These are phyloP conservation scores for Solanum paucissectum DNA, from an alignment of 257 asterid genomes.

Conservation along the genomic window DNA sequence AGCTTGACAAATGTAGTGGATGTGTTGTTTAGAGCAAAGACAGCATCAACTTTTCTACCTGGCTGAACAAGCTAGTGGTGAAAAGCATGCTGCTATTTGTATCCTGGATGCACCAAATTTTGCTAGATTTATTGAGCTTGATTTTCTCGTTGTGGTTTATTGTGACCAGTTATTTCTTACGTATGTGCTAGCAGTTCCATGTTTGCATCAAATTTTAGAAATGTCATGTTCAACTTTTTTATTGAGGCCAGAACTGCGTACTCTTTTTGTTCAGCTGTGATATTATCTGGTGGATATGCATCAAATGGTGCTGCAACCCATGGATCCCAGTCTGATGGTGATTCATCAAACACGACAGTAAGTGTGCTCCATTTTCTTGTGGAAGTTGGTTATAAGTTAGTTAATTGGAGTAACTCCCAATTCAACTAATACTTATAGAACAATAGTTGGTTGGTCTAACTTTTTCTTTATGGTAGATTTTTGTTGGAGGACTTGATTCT, in stretches of 20 bases:
- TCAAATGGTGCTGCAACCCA: slow-evolving; percentile 49
- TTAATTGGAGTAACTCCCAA: not conserved
- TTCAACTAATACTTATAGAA: not conserved
- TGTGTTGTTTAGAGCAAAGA: not conserved
- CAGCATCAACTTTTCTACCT: not conserved
- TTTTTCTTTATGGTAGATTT: slow-evolving; percentile 15
- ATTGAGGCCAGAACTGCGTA: not conserved
- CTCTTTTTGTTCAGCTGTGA: slow-evolving; percentile 39
- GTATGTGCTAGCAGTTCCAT: not conserved
- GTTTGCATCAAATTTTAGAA: not conserved
- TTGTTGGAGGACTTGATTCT: slow-evolving; percentile 70
- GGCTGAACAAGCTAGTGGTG: not conserved
- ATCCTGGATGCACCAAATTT: not conserved
- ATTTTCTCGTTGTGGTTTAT: not conserved
- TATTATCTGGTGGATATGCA: slow-evolving; percentile 73
- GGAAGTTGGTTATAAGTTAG: not conserved
- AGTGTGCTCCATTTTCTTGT: slow-evolving; percentile 36
- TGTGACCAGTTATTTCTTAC: not conserved
- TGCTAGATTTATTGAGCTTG: not conserved
- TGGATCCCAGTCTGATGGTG: slow-evolving; percentile 49
- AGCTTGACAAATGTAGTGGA: not conserved
- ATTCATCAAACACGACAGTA: slow-evolving; percentile 85
- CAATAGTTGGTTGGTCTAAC: not conserved
- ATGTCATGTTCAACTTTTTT: not conserved
- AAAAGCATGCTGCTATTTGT: not conserved